A percentile compares a stretch with the other conserved stretches of the same genome.
Evolutionary conservation across 176 grass and related monocot genomes (phyloP).

Genomic region (Sorghum bicolor): Sorghum_bicolor_NCBIv3 NC_012872.2:5137501-5138000

Average conservation of each 20-base stretch:
- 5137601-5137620: background rate
- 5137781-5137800: background rate
- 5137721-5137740: background rate
- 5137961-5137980: background rate
- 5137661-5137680: background rate
- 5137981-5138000: background rate
- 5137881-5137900: background rate
- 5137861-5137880: background rate
- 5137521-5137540: slow-evolving; percentile 63
- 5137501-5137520: slow-evolving; percentile 41
- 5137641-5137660: background rate
- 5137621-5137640: background rate
- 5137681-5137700: background rate
- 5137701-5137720: background rate
- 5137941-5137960: background rate
- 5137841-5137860: background rate
- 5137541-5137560: slow-evolving; percentile 30
- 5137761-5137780: background rate
- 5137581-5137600: background rate
- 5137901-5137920: background rate
- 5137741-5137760: background rate
- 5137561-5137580: background rate
- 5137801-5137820: background rate
- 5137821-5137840: background rate
- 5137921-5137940: background rate